Base-by-base conservation (phyloP, 2,329 filamentous ascomycete genomes). In the Aspergillus tamarii region DNA sequence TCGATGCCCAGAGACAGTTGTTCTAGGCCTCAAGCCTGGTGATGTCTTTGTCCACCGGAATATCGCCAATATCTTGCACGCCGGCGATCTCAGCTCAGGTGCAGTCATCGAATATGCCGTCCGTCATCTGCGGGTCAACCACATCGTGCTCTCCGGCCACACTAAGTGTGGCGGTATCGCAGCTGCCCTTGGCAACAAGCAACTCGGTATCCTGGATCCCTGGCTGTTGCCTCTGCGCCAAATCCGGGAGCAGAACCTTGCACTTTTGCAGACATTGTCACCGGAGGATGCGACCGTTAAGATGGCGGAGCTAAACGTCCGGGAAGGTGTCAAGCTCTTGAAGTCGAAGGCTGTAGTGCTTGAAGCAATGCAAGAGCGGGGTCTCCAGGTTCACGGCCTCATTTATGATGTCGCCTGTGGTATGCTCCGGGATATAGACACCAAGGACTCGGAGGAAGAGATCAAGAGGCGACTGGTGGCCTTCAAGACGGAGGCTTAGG, bases 11-110 rank as follows among this genome's bases (percentile, higher is more conserved):
- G 93, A 95, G 79, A 94, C 91, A 6, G 93, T 89, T 56, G 85
- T 96, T 73, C 85, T 94, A 32, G 89, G 90, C 72, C 84, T 93
- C 63, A 85, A 92, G 73, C 91, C 92, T 3, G 92, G 93, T 64
- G 92, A 96, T 72, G 89, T 96, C 69, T 96, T 96, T 77, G 90
- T 93, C 59, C 92, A 96, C 83, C 91, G 93, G 76, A 96, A 96
- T 83, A 94, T 96, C 76, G 92, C 91, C 78, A 96, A 96, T 82
- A 87, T 94, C 73, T 81, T 96, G 67, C 88, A 88, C 62, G 82
- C 88, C 23, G 88, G 88, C 71, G 93, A 96, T 76, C 86, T 94
- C 76, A 92, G 88, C 80, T 88, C 89, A 39, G 84, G 88, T 12
- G 87, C 88, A 61, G 92, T 94, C 53, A 89, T 96, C 74, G 89